Conservation (phyloP, 176 grass and related monocot genomes). For the Carex kokanica region DNA sequence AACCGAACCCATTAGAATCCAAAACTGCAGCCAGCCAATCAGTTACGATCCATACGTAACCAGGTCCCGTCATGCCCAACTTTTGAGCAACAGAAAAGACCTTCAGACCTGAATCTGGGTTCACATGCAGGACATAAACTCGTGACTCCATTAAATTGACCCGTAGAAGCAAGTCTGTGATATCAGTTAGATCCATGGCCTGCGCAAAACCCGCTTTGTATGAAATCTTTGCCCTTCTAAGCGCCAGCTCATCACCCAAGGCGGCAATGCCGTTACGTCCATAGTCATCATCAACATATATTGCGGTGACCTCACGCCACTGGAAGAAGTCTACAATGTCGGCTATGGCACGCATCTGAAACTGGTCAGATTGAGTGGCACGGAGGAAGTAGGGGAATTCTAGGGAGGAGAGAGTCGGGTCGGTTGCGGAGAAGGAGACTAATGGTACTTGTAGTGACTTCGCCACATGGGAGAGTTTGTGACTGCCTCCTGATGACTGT, state of each 20-base stretch:
- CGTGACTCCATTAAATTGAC: slow-evolving; percentile 88
- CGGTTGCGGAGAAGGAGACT: slow-evolving; percentile 67
- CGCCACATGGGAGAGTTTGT: no score
- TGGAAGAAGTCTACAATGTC: slow-evolving; percentile 68
- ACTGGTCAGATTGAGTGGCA: slow-evolving; percentile 55
- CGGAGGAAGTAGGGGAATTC: slow-evolving; percentile 80
- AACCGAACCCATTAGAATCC: no score
- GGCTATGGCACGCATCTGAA: slow-evolving; percentile 73
- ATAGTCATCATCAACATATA: slow-evolving; percentile 87
- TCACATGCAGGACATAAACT: slow-evolving; percentile 70
- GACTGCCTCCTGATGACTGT: no score
- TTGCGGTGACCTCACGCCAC: slow-evolving; percentile 65
- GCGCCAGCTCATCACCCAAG: slow-evolving; percentile 53
- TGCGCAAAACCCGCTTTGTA: slow-evolving; percentile 43
- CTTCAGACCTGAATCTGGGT: slow-evolving; percentile 60
- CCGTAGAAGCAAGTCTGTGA: slow-evolving; percentile 45
- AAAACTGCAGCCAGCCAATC: slow-evolving; percentile 84
- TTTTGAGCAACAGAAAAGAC: slow-evolving; percentile 56
- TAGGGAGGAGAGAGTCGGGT: slow-evolving; percentile 60
- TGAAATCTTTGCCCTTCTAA: slow-evolving; percentile 53
- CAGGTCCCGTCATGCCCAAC: slow-evolving; percentile 48
- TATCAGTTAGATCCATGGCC: slow-evolving; percentile 28
- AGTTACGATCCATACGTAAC: slow-evolving; percentile 87
- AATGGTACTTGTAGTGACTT: slow-evolving; percentile 72
- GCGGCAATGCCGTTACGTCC: slow-evolving; percentile 52